Base-by-base conservation (phyloP, 257 asterid species). In the Datura wrightii region DNA sequence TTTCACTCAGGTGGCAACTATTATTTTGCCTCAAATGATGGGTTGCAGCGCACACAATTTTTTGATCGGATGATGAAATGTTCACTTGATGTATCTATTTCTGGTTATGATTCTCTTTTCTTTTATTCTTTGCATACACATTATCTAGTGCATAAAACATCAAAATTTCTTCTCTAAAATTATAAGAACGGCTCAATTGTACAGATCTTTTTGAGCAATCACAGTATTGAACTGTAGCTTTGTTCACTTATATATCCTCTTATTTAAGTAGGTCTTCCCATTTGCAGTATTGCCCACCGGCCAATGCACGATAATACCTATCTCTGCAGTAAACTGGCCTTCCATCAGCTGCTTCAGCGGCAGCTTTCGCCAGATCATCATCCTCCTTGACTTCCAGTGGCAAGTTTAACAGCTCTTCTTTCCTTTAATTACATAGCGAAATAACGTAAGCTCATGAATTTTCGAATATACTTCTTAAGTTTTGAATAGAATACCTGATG, bases 291-390 rank as follows among this genome's bases (percentile, higher is more conserved):
- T 92, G 97, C 16, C 97, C 98, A 15, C 97, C 98, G 36, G 95
- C 98, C 85, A 92, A 86, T 80, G 94, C 98, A 24, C 94, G 94
- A 86, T 92, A 93, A 84, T 87, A 93, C 92, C 93, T 88, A 87
- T 94, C 97, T 85, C 94, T 92, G 89, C 97, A 92, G 90, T 94
- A 91, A 74, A 92, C 97, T 65, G 95, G 95, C 88, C 97, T 92
- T 90, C 96, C 97, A 87, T 91, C 92, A 39, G 94, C 97, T 10
- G 94, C 96, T 86, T 89, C 91, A 14, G 85, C 98, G 7, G 97
- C 99, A 1, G 99, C 97, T 1, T 97, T 92, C 5, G 97, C 99
- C 79, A 95, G 89, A 85, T 94, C 97, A 66, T 95, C 95, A 34
- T 93, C 97, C 7, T 94, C 84, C 86, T 67, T 89, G 50, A 94